These are phyloP conservation scores for Leucaena leucocephala DNA, from an alignment of 306 rosid species.

Conservation along the genomic window DNA sequence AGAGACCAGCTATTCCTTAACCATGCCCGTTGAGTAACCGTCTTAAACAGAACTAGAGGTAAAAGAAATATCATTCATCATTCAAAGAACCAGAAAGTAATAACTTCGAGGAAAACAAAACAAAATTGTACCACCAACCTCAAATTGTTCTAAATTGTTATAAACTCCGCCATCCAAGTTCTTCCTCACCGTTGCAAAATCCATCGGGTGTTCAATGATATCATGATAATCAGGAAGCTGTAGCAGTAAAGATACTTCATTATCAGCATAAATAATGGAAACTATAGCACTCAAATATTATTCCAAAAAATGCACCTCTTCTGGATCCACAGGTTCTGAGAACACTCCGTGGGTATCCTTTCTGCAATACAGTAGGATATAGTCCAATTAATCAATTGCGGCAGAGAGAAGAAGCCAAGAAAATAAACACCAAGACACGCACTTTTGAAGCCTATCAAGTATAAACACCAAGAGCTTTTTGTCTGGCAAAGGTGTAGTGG, in stretches of 20 bases:
- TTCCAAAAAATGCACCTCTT: slow-evolving; percentile 60
- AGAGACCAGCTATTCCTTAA: slow-evolving; percentile 8
- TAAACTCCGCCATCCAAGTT: slow-evolving; percentile 75
- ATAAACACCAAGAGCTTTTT: slow-evolving; percentile 98
- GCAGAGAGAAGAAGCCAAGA: slow-evolving; percentile 30
- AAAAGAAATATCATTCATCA: background rate
- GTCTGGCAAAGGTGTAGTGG: slow-evolving; percentile 99
- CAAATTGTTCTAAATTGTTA: slow-evolving; percentile 69
- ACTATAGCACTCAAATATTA: slow-evolving; percentile 3
- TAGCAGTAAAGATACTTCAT: slow-evolving; percentile 24
- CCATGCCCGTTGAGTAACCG: background rate
- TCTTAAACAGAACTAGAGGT: background rate
- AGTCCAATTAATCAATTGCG: slow-evolving; percentile 39
- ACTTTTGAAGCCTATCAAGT: slow-evolving; percentile 99
- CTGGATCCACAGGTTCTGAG: slow-evolving; percentile 93
- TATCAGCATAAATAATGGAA: slow-evolving; percentile 33
- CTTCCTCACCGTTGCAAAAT: slow-evolving; percentile 79
- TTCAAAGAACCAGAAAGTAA: background rate
- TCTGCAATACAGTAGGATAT: slow-evolving; percentile 57
- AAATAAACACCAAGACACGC: slow-evolving; percentile 44
- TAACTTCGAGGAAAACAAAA: background rate
- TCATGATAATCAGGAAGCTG: slow-evolving; percentile 97
- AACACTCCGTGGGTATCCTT: slow-evolving; percentile 94
- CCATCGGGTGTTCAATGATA: slow-evolving; percentile 79
- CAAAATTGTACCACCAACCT: slow-evolving; percentile 58